Evolutionary conservation across 2,329 filamentous ascomycete species (phyloP), one percentile per base, ranked within the genome.

Genomic region (Aspergillus awamori): DNA sequence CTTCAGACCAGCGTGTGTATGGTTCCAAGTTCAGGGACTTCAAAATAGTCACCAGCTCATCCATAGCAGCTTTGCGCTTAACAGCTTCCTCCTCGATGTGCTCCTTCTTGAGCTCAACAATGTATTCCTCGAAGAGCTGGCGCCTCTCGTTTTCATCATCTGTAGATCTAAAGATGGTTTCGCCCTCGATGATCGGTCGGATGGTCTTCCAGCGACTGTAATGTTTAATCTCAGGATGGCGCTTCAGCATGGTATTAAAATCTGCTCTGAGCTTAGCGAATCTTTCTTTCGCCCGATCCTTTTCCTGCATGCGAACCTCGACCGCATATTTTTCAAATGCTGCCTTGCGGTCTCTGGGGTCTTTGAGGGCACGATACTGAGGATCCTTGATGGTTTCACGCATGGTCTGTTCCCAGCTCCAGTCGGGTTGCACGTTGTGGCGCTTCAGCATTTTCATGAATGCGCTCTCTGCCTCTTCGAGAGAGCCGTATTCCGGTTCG

Each of bases 191-290:
- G 66, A 97, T 96, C 8, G 93, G 92, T 53, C 92, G 89, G 57
- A 94, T 95, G 15, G 92, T 97, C 84, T 93, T 96, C 95, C 95
- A 99, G 63, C 93, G 90, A 45, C 94, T 97, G 77, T 96, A 97
- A 76, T 97, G 88, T 77, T 93, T 95, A 78, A 99, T 98, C 77
- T 99, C 95, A 63, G 93, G 93, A 76, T 99, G 94, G 67, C 93
- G 93, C 79, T 90, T 92, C 67, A 99, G 85, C 95, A 99, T 99
- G 58, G 89, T 93, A 68, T 90, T 90, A 78, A 99, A 99, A 82
- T 98, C 95, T 77, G 91, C 85, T 71, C 93, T 91, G 72, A 98
- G 84, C 81, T 97, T 98, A 70, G 91, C 85, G 76, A 96, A 84
- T 74, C 95, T 89, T 79, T 98, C 94, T 78, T 96, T 94, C 73